Percentiles rank a stretch among this genome's conserved stretches.
Evolutionary conservation across 2,329 filamentous ascomycete genomes (phyloP).

Genomic region (Trichoderma simmonsii): DNA sequence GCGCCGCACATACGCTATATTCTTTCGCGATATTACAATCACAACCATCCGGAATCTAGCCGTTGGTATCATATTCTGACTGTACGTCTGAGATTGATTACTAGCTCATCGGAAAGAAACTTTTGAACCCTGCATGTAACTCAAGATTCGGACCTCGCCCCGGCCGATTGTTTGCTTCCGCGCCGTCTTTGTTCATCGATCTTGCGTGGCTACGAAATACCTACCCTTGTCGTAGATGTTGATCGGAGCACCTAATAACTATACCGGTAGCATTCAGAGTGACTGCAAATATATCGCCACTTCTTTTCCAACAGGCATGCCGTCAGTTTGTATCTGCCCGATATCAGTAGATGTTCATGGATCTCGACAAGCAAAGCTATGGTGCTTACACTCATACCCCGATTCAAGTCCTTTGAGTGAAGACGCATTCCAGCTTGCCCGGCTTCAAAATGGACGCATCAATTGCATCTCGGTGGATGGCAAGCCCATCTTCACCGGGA

Average conservation of each 20-base stretch:
- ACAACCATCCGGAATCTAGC: background rate
- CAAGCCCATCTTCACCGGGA: conserved; percentile 11
- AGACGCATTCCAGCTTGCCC: conserved; percentile 5
- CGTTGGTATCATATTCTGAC: background rate
- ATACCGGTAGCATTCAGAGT: background rate
- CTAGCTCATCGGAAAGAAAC: background rate
- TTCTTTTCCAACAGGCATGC: background rate
- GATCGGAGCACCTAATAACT: background rate
- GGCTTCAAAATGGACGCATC: conserved; percentile 12
- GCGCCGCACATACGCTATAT: background rate
- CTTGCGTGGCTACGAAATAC: background rate
- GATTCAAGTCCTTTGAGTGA: background rate
- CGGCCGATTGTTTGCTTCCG: background rate
- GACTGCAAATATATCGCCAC: too few species aligned
- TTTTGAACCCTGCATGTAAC: background rate
- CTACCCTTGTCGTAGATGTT: background rate
- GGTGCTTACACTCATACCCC: background rate
- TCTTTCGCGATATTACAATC: background rate
- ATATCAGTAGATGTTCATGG: too few species aligned
- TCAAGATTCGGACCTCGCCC: background rate
- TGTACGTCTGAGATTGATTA: background rate
- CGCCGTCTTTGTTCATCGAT: background rate
- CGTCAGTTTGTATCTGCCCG: background rate
- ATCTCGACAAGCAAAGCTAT: background rate
- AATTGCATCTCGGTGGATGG: background rate